Conservation (phyloP, 148 eudicot genomes). For the Rhododendron simsii region DNA sequence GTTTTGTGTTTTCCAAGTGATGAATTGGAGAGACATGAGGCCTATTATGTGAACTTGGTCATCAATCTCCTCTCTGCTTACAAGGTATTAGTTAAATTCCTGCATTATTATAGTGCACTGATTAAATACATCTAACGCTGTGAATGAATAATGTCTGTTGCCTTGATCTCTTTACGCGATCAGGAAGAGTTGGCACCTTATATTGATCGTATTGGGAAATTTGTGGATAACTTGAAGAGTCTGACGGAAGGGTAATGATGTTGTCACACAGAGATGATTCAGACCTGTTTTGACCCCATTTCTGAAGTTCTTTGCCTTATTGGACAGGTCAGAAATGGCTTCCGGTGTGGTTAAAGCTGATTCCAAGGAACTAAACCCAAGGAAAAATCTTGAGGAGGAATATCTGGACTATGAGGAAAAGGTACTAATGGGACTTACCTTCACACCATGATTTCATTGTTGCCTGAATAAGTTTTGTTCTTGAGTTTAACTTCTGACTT, state of each 20-base stretch:
- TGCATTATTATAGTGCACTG: not conserved
- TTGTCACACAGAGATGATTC: not conserved
- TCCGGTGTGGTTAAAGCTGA: slow-evolving; percentile 37
- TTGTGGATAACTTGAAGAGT: slow-evolving; percentile 73
- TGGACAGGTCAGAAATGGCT: slow-evolving; percentile 40
- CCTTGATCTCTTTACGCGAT: not conserved
- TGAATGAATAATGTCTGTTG: not conserved
- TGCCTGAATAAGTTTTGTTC: not conserved
- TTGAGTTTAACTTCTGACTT: not conserved
- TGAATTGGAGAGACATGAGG: slow-evolving; percentile 78
- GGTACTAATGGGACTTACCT: slow-evolving; percentile 36
- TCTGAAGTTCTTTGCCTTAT: slow-evolving; percentile 6
- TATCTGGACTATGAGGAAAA: slow-evolving; percentile 85
- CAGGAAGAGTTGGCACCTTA: slow-evolving; percentile 88
- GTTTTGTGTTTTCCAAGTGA: slow-evolving; percentile 47
- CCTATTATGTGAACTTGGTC: slow-evolving; percentile 68
- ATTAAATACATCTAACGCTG: not conserved
- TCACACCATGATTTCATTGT: not conserved
- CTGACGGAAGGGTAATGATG: slow-evolving; percentile 60
- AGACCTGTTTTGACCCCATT: not conserved
- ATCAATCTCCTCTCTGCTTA: slow-evolving; percentile 67
- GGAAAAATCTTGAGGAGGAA: slow-evolving; percentile 86
- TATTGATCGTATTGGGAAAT: slow-evolving; percentile 65
- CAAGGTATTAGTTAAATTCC: slow-evolving; percentile 43
- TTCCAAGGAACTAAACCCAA: slow-evolving; percentile 46